Base-by-base conservation (phyloP, 2,329 filamentous ascomycete genomes). In the Nigrospora oryzae region DNA sequence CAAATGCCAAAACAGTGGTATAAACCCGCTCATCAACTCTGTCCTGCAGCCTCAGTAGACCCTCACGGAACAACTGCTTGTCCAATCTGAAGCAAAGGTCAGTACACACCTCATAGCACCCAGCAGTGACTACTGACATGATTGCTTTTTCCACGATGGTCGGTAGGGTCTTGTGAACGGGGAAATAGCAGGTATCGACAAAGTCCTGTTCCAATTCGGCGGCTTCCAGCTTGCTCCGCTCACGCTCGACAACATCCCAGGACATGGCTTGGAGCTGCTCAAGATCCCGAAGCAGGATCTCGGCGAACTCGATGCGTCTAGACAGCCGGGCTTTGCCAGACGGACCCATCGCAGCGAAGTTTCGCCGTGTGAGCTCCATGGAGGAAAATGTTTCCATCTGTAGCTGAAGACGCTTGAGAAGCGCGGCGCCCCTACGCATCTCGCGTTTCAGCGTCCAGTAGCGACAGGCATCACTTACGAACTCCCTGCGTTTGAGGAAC, bases 361-460 rank as follows among this genome's bases (percentile, higher is more conserved):
- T 91, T 47, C 93, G 84, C 43, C 93, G 79, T 2, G 93, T 96
- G 52, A 98, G 83, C 65, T 98, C 93, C 85, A 96, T 95, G 0
- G 89, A 95, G 7, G 91, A 91, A 63, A 97, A 98, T 0, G 89
- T 88, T 63, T 97, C 91, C 75, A 96, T 86, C 63, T 96, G 90
- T 46, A 97, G 69, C 62, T 98, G 93, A 16, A 98, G 74, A 33
- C 93, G 82, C 67, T 97, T 97, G 48, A 98, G 75, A 45, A 98
- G 73, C 4, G 93, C 89, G 30, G 93, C 93, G 39, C 93, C 93
- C 47, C 93, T 79, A 32, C 93, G 82, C 49, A 91, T 87, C 63
- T 98, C 93, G 45, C 93, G 81, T 68, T 98, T 98, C 51, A 98
- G 66, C 0, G 93, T 97, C 93, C 93, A 98, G 66, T 97, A 98